Percentiles rank a stretch among this genome's conserved stretches.
Evolutionary conservation across 768 basidiomycete genomes (phyloP).

Genomic region (Brasilioporus rufonigricans): DNA sequence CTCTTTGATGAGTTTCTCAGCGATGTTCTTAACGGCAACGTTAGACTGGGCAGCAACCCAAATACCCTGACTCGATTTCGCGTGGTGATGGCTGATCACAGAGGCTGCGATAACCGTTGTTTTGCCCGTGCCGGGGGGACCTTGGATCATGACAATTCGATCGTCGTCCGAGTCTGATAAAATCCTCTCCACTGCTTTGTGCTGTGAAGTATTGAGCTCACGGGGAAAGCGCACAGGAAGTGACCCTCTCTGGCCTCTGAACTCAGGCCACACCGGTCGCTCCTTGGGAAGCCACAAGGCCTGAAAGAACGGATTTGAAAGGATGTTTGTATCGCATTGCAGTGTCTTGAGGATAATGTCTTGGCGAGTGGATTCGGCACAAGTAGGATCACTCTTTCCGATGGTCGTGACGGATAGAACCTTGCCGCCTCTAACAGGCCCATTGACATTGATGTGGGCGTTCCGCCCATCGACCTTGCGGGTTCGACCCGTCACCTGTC

Average conservation of each 20-base stretch:
- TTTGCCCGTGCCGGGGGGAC: constrained; percentile 45
- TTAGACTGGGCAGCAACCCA: constrained; percentile 50
- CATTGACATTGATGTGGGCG: constrained; percentile 30
- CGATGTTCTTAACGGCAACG: constrained; percentile 54
- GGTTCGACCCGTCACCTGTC: constrained; percentile 18
- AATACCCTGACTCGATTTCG: constrained; percentile 16
- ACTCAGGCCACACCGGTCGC: constrained; percentile 15
- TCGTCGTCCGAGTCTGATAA: constrained; percentile 22
- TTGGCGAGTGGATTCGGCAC: constrained; percentile 42
- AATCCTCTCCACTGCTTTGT: constrained; percentile 28
- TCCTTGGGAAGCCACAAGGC: constrained; percentile 28
- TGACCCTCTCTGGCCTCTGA: background rate
- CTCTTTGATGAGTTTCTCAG: constrained; percentile 39
- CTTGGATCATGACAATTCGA: constrained; percentile 29
- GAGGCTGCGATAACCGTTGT: constrained; percentile 42
- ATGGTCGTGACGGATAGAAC: constrained; percentile 43
- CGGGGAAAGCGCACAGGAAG: background rate
- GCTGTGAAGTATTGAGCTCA: constrained; percentile 30
- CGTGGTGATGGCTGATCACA: constrained; percentile 22
- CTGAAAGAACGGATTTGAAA: constrained; percentile 25
- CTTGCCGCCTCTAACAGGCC: constrained; percentile 12
- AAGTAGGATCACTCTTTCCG: constrained; percentile 54
- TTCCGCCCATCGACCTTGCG: constrained; percentile 36
- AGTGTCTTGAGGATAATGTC: constrained; percentile 23
- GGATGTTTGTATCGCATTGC: constrained; percentile 13